Percentiles rank a stretch among this genome's conserved stretches.
These are phyloP conservation scores for Pistacia vera DNA, from an alignment of 345 rosid genomes.

Conservation along the genomic window DNA sequence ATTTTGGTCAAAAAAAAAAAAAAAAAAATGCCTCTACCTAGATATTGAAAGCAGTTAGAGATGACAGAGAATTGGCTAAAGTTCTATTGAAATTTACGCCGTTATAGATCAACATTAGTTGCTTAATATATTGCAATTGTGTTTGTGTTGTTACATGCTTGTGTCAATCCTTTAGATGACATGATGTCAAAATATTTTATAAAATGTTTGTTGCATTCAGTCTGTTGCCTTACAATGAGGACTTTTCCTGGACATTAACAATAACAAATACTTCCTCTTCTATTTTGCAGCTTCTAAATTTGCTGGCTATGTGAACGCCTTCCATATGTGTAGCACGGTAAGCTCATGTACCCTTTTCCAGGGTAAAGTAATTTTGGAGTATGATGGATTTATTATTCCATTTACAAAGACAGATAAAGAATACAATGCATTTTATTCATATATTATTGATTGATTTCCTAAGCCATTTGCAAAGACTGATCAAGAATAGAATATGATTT, in stretches of 20 bases:
- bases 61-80: not conserved
- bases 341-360: constrained; percentile 29
- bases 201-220: not conserved
- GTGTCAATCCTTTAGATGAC: not conserved
- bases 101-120: not conserved
- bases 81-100: not conserved
- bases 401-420: not conserved
- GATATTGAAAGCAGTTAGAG: not conserved
- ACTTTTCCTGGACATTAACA: not conserved
- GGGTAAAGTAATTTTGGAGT: not conserved
- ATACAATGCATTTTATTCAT: not conserved
- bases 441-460: not conserved
- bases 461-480: not conserved
- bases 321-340: constrained; percentile 85
- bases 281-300: constrained; percentile 79
- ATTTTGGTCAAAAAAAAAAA: not conserved
- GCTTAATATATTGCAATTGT: not conserved
- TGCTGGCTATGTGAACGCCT: constrained; percentile 83
- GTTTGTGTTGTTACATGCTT: not conserved
- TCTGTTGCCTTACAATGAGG: not conserved
- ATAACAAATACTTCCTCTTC: constrained; percentile 7
- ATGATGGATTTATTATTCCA: not conserved
- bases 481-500: not conserved
- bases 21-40: not conserved
- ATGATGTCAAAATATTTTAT: not conserved